Percentiles rank a stretch among this genome's conserved stretches.
Conservation (phyloP, 768 basidiomycete species). For the Pulveroboletus sp. region DNA sequence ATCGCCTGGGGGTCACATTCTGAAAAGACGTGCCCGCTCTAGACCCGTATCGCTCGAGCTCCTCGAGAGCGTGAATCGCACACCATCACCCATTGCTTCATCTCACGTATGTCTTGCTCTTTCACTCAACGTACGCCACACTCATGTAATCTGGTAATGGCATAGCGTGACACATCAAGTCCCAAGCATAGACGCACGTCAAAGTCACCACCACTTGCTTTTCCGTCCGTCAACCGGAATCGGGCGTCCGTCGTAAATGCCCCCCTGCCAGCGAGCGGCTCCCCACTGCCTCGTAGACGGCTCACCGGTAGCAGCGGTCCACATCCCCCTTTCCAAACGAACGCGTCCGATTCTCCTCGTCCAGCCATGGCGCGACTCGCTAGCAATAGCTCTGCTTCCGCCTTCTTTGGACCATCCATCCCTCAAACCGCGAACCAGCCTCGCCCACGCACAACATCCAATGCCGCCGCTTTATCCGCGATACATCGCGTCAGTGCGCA, state of each 20-base stretch:
- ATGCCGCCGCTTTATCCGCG: conserved; percentile 3
- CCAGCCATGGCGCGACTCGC: conserved; percentile 49
- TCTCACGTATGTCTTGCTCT: conserved; percentile 17
- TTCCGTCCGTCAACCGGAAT: conserved; percentile 39
- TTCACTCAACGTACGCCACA: neutral
- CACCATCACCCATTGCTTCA: conserved; percentile 40
- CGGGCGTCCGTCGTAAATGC: conserved; percentile 38
- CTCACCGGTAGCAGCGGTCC: conserved; percentile 38
- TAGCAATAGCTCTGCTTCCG: conserved; percentile 52
- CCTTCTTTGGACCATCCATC: conserved; percentile 61
- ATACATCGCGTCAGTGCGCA: conserved; percentile 15
- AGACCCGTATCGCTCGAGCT: conserved; percentile 70
- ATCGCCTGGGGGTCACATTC: conserved; percentile 75
- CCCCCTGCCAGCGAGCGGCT: conserved; percentile 49
- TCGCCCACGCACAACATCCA: conserved; percentile 25
- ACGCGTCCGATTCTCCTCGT: conserved; percentile 27
- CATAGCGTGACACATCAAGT: conserved; percentile 17
- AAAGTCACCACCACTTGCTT: conserved; percentile 23
- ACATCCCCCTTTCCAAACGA: conserved; percentile 31
- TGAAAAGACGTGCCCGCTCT: conserved; percentile 71
- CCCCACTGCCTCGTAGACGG: conserved; percentile 55
- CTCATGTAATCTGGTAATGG: neutral
- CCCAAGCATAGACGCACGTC: conserved; percentile 7
- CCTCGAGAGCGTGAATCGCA: conserved; percentile 47
- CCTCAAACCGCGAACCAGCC: conserved; percentile 26